phyloP scores from a whole-genome alignment of 1,284 basidiomycete species.

The Marasmius oreades region DNA sequence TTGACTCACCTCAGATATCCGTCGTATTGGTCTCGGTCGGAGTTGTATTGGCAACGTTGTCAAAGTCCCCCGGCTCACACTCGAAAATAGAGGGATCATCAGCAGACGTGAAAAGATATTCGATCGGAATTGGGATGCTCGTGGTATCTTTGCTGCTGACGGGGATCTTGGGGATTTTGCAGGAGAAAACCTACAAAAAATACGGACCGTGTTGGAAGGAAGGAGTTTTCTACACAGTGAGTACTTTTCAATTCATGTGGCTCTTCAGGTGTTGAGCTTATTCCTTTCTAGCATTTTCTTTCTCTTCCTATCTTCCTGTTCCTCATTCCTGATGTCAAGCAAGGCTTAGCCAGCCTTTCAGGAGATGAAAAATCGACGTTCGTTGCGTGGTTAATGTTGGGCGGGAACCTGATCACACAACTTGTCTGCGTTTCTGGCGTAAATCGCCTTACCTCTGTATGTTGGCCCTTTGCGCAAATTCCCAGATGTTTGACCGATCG shows the following conservation, averaged over 20 bases:
- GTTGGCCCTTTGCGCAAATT: slow-evolving; percentile 23
- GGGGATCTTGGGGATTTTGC: slow-evolving; percentile 73
- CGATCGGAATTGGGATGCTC: slow-evolving; percentile 71
- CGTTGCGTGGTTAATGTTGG: slow-evolving; percentile 52
- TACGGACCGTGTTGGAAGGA: slow-evolving; percentile 84
- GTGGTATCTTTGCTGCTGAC: slow-evolving; percentile 70
- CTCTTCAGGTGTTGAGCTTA: slow-evolving; percentile 1
- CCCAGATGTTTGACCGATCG: neutral
- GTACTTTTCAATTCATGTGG: slow-evolving; percentile 10
- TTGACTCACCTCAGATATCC: slow-evolving; percentile 42
- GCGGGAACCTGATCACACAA: slow-evolving; percentile 73
- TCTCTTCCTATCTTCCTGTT: slow-evolving; percentile 76
- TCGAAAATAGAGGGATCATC: slow-evolving; percentile 22
- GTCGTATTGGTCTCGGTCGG: slow-evolving; percentile 73
- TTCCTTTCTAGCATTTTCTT: slow-evolving; percentile 50
- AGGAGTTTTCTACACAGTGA: slow-evolving; percentile 80
- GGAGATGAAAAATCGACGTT: slow-evolving; percentile 20
- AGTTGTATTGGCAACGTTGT: slow-evolving; percentile 75
- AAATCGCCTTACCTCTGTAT: slow-evolving; percentile 74
- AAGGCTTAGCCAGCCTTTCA: slow-evolving; percentile 47
- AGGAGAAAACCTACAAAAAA: slow-evolving; percentile 75
- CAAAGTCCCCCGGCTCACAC: slow-evolving; percentile 41
- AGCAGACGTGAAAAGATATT: slow-evolving; percentile 46
- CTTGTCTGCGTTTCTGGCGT: slow-evolving; percentile 87
- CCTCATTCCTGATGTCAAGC: slow-evolving; percentile 52